Base-by-base conservation (phyloP, 306 rosid genomes). In the Hippophae gyantsensis region DNA sequence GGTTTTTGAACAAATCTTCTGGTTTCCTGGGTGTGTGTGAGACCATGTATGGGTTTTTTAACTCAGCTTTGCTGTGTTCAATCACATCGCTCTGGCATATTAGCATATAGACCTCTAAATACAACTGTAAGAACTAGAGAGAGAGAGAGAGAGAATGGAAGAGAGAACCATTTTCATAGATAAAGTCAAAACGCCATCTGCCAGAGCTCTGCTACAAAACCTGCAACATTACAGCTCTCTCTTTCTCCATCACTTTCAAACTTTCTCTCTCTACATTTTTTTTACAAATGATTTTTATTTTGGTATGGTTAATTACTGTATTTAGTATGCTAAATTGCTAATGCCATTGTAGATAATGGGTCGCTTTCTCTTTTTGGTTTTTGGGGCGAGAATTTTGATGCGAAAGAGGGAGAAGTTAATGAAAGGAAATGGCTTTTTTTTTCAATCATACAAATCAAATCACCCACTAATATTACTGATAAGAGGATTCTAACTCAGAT, bases 121-220 rank as follows among this genome's bases (percentile, higher is more conserved):
- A 63, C 84, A 78, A 18, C 77, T 63, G 86, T 69, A 12, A 61
- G 77, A 60, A 64, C 60, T 52, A 53, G 79, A 32, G 38, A 53
- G 79, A 68, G 54, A 69, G 67, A 60, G 70, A 63, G 58, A 43
- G 60, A 13, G 23, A 48, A 47, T 18, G 45, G 4, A 55, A 18
- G 60, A 32, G 46, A 63, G 72, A 78, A 89, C 83, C 62, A 81
- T 84, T 89, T 52, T 84, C 76, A 78, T 82, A 77, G 55, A 79
- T 65, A 86, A 84, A 82, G 95, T 86, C 83, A 89, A 84, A 70
- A 74, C 79, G 65, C 68, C 68, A 70, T 76, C 83, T 74, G 92
- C 67, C 89, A 86, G 65, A 80, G 57, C 76, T 80, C 84, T 84
- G 92, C 81, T 46, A 65, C 40, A 51, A 64, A 82, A 74, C 92